phyloP scores from a whole-genome alignment of 176 grass and related monocot species.

The Melocanna baccifera region DNA sequence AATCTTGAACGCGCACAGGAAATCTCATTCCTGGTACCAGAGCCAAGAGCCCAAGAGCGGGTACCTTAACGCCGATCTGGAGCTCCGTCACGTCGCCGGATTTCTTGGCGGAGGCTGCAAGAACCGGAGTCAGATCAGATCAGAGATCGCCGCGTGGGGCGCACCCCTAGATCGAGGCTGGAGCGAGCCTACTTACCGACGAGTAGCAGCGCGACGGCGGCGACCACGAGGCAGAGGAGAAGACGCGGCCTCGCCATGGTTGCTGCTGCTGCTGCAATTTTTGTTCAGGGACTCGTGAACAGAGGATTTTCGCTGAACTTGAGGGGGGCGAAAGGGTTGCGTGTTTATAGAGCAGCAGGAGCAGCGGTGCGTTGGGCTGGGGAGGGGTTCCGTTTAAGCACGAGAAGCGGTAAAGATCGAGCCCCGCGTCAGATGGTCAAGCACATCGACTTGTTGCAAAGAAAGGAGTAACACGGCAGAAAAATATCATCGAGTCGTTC shows the following conservation, averaged over 20 bases:
- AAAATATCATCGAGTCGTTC: too few relatives aligned
- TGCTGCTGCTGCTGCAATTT: constrained; percentile 3
- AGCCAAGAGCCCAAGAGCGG: background rate
- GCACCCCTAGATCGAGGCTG: background rate
- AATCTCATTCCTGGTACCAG: background rate
- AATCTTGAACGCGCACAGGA: background rate
- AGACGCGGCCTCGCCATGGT: constrained; percentile 47
- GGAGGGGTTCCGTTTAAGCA: too few relatives aligned
- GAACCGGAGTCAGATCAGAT: constrained; percentile 28
- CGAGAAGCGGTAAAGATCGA: too few relatives aligned
- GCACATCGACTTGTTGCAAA: too few relatives aligned
- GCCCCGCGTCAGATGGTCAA: too few relatives aligned
- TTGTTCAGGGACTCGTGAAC: background rate
- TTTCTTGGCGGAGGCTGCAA: constrained; percentile 77
- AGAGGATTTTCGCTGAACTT: background rate
- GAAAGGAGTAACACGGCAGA: too few relatives aligned
- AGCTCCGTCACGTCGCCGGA: constrained; percentile 79
- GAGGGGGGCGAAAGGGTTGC: too few relatives aligned
- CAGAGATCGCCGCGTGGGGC: background rate
- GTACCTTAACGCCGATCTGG: constrained; percentile 95
- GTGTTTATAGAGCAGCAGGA: too few relatives aligned
- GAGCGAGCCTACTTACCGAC: constrained; percentile 33
- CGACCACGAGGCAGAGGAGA: constrained; percentile 26
- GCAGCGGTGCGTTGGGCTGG: too few relatives aligned
- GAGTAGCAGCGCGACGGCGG: constrained; percentile 15